A percentile compares a stretch with the other conserved stretches of the same genome.
phyloP scores from a whole-genome alignment of 1,284 basidiomycete genomes.

The Ganoderma multipileum region DNA sequence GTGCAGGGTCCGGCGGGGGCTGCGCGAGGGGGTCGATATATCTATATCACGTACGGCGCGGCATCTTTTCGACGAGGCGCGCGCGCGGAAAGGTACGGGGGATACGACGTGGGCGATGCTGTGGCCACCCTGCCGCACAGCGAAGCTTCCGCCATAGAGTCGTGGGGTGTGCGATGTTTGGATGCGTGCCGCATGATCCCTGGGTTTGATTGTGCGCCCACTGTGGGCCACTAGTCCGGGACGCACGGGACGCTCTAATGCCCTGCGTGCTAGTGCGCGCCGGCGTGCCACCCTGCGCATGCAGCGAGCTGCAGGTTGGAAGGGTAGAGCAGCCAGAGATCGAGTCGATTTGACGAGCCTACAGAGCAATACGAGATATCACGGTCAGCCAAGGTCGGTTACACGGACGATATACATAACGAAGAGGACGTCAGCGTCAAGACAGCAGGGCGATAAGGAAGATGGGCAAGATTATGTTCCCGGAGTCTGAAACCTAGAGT shows the following conservation, averaged over 20 bases:
- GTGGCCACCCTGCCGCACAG: not conserved
- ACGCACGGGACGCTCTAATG: not conserved
- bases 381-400: not conserved
- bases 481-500: not conserved
- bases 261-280: not conserved
- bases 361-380: not conserved
- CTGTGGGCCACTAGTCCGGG: not conserved
- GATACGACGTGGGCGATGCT: not conserved
- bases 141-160: constrained; percentile 5
- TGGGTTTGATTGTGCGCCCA: constrained; percentile 20
- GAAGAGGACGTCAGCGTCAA: not conserved
- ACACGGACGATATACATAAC: not conserved
- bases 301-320: not conserved
- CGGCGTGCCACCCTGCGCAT: not conserved
- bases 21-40: not conserved
- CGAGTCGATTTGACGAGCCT: not conserved
- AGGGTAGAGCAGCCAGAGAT: not conserved
- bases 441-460: not conserved
- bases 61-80: not conserved
- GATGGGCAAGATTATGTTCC: not conserved
- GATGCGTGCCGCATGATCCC: constrained; percentile 13
- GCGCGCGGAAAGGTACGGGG: not conserved
- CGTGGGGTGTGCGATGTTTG: not conserved
- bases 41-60: not conserved
- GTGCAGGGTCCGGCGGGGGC: not conserved